Conservation (phyloP, 2,329 filamentous ascomycete genomes). For the Emydomyces testavorans region DNA sequence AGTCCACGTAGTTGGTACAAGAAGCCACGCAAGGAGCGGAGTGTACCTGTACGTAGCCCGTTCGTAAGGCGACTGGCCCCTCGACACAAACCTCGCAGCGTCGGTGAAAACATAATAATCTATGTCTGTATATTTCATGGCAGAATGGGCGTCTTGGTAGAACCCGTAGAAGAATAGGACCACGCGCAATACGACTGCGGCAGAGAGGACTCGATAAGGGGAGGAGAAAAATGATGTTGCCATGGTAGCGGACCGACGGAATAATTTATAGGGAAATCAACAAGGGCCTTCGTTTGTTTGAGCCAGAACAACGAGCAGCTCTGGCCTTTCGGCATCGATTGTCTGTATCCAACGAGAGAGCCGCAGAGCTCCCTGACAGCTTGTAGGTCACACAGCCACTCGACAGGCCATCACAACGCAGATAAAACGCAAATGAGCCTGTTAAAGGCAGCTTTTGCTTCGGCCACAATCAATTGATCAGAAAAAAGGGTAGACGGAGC, state of each 20-base stretch:
- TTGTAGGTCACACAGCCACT: neutral
- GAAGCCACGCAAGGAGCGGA: conserved; percentile 79
- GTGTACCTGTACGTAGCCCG: conserved; percentile 96
- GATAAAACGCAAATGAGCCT: too few species aligned
- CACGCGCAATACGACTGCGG: conserved; percentile 51
- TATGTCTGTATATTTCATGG: conserved; percentile 96
- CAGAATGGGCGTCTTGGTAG: conserved; percentile 82
- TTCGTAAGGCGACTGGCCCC: conserved; percentile 64
- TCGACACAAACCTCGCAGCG: conserved; percentile 64
- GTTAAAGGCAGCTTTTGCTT: too few species aligned
- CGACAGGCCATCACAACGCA: too few species aligned
- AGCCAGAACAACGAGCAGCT: neutral
- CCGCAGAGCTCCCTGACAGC: too few species aligned
- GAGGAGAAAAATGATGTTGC: conserved; percentile 24
- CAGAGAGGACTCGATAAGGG: conserved; percentile 26
- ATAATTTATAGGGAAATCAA: too few species aligned
- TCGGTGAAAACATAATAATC: conserved; percentile 98
- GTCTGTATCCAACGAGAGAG: too few species aligned
- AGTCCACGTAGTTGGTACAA: conserved; percentile 62
- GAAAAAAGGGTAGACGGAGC: too few species aligned
- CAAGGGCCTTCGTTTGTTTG: neutral
- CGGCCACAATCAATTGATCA: too few species aligned
- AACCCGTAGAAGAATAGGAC: conserved; percentile 74
- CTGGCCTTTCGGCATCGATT: neutral
- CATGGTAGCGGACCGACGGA: conserved; percentile 2